A percentile compares a stretch with the other conserved stretches of the same genome.
These are phyloP conservation scores for Wickerhamiella lipophila DNA, from an alignment of 805 yeast genomes.

Conservation along the genomic window DNA sequence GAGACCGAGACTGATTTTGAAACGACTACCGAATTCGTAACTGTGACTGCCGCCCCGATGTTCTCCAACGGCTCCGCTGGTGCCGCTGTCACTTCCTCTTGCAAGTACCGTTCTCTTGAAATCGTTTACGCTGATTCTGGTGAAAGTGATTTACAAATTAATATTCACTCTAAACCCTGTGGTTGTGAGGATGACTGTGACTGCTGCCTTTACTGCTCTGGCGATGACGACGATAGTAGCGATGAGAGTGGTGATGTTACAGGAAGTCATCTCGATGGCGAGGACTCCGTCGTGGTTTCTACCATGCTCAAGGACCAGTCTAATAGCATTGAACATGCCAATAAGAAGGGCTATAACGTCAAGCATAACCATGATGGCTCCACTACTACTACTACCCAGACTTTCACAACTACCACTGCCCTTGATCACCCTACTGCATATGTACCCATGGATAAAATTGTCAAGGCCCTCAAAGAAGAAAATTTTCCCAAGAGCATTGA, in stretches of 20 bases:
- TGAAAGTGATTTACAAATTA: constrained; percentile 18
- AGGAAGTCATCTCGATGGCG: neutral
- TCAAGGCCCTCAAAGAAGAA: neutral
- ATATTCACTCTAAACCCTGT: constrained; percentile 12
- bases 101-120: constrained; percentile 10
- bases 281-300: neutral
- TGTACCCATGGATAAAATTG: constrained; percentile 6
- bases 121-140: constrained; percentile 18
- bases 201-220: constrained; percentile 5
- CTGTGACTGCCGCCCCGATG: neutral
- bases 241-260: too few species aligned
- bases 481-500: neutral
- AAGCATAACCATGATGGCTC: neutral
- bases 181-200: constrained; percentile 11
- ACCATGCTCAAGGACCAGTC: neutral
- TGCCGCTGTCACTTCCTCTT: neutral
- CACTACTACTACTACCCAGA: neutral
- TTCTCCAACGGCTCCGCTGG: neutral
- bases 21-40: constrained; percentile 4
- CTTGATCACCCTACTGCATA: constrained; percentile 4
- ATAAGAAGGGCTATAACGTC: too few species aligned
- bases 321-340: neutral
- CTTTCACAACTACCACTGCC: neutral
- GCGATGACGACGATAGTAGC: neutral
- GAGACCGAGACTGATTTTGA: constrained; percentile 1